phyloP scores from a whole-genome alignment of 441 rosid species.

The Arabidopsis hybrid region DNA sequence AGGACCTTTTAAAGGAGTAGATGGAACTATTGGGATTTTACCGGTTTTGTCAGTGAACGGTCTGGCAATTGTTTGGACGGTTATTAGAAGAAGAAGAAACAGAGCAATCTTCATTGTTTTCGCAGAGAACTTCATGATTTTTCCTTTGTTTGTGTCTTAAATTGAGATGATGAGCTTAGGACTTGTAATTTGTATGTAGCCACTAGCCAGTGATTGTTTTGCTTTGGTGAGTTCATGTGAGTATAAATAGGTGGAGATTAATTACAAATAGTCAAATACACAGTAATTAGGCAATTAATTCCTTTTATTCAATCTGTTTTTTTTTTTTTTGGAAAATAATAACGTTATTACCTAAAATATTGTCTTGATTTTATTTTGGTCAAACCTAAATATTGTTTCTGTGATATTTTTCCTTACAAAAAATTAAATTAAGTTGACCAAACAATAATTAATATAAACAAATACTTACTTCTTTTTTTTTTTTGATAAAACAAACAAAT shows the following conservation, averaged over 20 bases:
- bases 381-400: no score
- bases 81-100: slow-evolving; percentile 14
- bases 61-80: slow-evolving; percentile 10
- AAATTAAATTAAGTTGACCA: not conserved
- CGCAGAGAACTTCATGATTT: slow-evolving; percentile 12
- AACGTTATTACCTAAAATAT: not conserved
- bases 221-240: not conserved
- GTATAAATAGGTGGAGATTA: slow-evolving; percentile 1
- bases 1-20: not conserved
- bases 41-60: slow-evolving; percentile 8
- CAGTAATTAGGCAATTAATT: not conserved
- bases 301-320: not conserved
- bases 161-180: slow-evolving; percentile 13
- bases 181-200: not conserved
- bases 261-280: not conserved
- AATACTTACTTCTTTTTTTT: no score
- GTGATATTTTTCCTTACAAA: no score
- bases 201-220: not conserved
- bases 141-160: not conserved
- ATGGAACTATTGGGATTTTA: not conserved
- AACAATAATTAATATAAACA: not conserved
- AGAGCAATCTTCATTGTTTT: slow-evolving; percentile 13
- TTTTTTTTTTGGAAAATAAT: no score
- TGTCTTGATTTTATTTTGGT: not conserved
- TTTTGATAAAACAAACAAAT: not conserved